Evolutionary conservation across 805 yeast species (phyloP), one percentile per base, ranked within the genome.

Genomic region (Cyberlindnera saturnus): DNA sequence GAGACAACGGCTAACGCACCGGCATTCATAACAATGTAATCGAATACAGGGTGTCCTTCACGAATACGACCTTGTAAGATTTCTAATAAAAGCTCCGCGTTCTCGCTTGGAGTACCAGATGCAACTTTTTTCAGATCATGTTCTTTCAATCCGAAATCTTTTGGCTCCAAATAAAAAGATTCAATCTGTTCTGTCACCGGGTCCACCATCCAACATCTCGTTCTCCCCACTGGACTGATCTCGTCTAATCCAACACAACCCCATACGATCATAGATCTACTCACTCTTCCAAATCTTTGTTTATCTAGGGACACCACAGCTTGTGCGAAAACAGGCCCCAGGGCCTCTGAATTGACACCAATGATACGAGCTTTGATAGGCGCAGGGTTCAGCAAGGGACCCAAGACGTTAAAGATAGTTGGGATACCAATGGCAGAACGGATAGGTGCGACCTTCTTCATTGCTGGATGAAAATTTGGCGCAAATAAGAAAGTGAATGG

Each of bases 181-280:
- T 70, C 62, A 23, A 77, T 67, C 18, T 62, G 56, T 0, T 73
- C 76, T 2, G 69, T 59, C 13, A 59, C 55, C 32, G 72, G 66
- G 40, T 69, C 70, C 1, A 83, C 75, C 41, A 73, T 69, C 99
- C 99, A 93, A 47, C 82, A 78, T 44, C 77, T 77, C 3, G 96
- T 83, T 42, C 69, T 64, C 0, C 97, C 98, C 28, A 82, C 77
- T 3, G 97, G 96, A 2, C 96, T 83, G 31, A 93, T 85, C 66
- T 93, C 99, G 60, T 93, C 99, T 28, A 93, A 69, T 0, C 96
- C 96, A 39, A 86, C 78, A 41, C 81, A 81, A 11, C 99, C 99
- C 79, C 86, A 91, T 16, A 93, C 99, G 17, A 93, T 85, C 78
- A 90, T 77, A 1, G 95, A 86, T 41, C 60, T 67, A 1, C 66